Conservation (phyloP, 2,329 filamentous ascomycete species). For the Colletotrichum brevisporum region DNA sequence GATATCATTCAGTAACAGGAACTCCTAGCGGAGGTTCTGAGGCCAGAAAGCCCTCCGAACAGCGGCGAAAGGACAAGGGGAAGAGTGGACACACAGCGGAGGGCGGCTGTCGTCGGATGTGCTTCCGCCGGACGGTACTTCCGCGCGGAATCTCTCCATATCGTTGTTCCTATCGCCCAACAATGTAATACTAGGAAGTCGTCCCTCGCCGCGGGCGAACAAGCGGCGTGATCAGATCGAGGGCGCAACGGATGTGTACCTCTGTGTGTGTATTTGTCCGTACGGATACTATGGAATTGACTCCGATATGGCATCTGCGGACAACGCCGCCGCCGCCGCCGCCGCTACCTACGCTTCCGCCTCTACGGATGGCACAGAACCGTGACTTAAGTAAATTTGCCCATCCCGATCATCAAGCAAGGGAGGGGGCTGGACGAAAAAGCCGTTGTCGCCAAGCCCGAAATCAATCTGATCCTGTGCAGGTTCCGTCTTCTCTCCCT, state of each 20-base stretch:
- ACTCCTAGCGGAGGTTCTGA: neutral
- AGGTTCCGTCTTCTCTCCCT: neutral
- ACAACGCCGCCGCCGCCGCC: too few species aligned
- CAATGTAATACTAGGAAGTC: neutral
- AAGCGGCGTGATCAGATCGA: too few species aligned
- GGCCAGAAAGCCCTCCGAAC: slow-evolving; percentile 20
- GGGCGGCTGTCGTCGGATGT: slow-evolving; percentile 33
- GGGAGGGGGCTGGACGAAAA: slow-evolving; percentile 4
- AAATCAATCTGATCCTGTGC: neutral
- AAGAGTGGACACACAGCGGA: slow-evolving; percentile 1
- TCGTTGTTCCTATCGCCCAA: slow-evolving; percentile 5
- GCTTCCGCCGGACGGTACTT: slow-evolving; percentile 1
- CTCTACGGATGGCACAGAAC: neutral
- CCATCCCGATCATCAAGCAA: slow-evolving; percentile 1
- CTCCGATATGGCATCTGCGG: too few species aligned
- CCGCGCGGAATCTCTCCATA: slow-evolving; percentile 19
- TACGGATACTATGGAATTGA: too few species aligned
- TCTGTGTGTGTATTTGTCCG: too few species aligned
- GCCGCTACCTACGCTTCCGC: too few species aligned
- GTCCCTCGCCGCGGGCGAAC: too few species aligned
- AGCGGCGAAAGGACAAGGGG: slow-evolving; percentile 17
- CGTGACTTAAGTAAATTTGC: neutral
- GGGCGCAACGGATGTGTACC: too few species aligned
- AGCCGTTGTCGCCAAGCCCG: slow-evolving; percentile 26
- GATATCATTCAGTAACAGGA: neutral